Evolutionary conservation across 768 basidiomycete genomes (phyloP).

Genomic region (Fistulinella prunicolor): DNA sequence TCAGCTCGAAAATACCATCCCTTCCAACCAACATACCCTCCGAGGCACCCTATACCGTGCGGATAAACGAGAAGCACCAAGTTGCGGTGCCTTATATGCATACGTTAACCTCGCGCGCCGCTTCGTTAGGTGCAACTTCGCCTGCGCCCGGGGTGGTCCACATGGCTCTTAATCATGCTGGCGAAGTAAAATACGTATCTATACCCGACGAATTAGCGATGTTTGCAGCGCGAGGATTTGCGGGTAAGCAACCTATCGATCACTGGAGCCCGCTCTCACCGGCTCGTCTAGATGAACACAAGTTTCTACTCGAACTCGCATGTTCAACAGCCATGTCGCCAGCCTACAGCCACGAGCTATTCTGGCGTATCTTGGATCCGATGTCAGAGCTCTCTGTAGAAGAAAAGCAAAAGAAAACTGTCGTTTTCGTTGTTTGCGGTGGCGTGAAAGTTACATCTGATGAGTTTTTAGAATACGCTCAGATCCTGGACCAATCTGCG

Average conservation of each 20-base stretch:
- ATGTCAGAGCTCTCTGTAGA: conserved; percentile 20
- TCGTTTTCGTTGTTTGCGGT: conserved; percentile 24
- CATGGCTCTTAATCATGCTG: conserved; percentile 60
- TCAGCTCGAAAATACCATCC: conserved; percentile 33
- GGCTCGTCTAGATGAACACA: conserved; percentile 60
- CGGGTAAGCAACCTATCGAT: conserved; percentile 42
- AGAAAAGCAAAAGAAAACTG: conserved; percentile 20
- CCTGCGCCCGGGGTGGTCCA: conserved; percentile 59
- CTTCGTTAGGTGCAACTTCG: conserved; percentile 69
- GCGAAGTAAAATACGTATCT: conserved; percentile 55
- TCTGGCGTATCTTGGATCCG: conserved; percentile 39
- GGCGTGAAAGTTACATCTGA: conserved; percentile 64
- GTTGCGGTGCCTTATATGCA: conserved; percentile 58
- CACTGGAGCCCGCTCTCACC: not conserved
- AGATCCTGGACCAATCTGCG: conserved; percentile 36
- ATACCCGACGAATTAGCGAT: conserved; percentile 70
- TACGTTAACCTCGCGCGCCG: conserved; percentile 59
- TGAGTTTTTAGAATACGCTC: conserved; percentile 50
- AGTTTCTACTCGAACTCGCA: conserved; percentile 69
- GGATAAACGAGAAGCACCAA: conserved; percentile 39
- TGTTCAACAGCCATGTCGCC: conserved; percentile 68
- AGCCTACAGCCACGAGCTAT: conserved; percentile 57
- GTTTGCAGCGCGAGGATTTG: conserved; percentile 53
- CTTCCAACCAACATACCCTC: conserved; percentile 26
- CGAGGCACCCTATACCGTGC: conserved; percentile 40